Conservation (phyloP, 2,329 filamentous ascomycete species). For the Torrubiellomyces zombiae region DNA sequence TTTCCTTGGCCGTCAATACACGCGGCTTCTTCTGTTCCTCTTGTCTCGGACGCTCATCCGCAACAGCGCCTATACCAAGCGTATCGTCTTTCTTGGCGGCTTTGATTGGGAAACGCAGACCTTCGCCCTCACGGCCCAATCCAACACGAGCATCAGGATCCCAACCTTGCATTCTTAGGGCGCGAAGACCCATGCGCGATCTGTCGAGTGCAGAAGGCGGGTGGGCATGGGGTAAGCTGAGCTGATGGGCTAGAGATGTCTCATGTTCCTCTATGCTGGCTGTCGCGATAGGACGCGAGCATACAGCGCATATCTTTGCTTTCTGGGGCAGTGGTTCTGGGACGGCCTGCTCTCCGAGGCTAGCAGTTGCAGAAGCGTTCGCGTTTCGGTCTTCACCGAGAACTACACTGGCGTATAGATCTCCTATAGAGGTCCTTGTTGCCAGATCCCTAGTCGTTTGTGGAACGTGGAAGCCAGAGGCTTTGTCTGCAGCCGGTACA, state of each 20-base stretch:
- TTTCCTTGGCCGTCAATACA: slow-evolving; percentile 41
- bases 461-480: slow-evolving; percentile 6
- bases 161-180: slow-evolving; percentile 54
- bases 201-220: slow-evolving; percentile 58
- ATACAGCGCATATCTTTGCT: slow-evolving; percentile 22
- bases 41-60: slow-evolving; percentile 15
- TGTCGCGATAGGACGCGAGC: slow-evolving; percentile 17
- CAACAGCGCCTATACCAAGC: slow-evolving; percentile 48
- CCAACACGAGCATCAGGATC: slow-evolving; percentile 57
- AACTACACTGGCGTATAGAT: slow-evolving; percentile 52
- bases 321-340: slow-evolving; percentile 4
- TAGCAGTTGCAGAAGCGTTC: slow-evolving; percentile 4
- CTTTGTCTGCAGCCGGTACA: slow-evolving; percentile 30
- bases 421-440: slow-evolving; percentile 27
- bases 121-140: slow-evolving; percentile 53
- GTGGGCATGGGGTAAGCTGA: slow-evolving; percentile 50
- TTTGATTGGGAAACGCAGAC: slow-evolving; percentile 63
- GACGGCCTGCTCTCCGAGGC: slow-evolving; percentile 1
- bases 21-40: slow-evolving; percentile 36
- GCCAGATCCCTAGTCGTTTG: too few relatives aligned
- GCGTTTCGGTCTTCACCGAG: slow-evolving; percentile 23
- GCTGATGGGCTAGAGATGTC: slow-evolving; percentile 52
- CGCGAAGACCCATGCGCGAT: slow-evolving; percentile 49
- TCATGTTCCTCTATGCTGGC: slow-evolving; percentile 31
- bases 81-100: slow-evolving; percentile 55